Evolutionary conservation across 2,329 filamentous ascomycete genomes (phyloP), one percentile per base, ranked within the genome.

Genomic region (Penicillium nordicum): DNA sequence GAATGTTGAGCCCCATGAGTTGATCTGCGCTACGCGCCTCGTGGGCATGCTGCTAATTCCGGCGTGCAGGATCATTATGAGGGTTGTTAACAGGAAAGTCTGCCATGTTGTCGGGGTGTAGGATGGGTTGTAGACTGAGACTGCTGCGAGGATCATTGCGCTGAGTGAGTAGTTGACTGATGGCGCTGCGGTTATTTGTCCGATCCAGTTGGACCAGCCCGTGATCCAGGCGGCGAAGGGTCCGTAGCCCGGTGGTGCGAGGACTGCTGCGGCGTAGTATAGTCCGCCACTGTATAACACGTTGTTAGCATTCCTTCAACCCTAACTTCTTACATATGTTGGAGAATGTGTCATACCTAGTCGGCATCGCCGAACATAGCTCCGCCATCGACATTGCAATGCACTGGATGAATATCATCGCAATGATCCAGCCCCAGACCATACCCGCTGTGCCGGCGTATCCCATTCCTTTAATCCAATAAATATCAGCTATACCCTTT

Each of bases 351-450:
- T 29, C 53, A 16, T 68, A 80, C 70, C 81, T 84, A 2, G 87
- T 89, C 4, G 87, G 87, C 87, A 90, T 89, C 43, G 84, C 85
- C 3, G 84, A 87, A 65, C 87, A 89, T 18, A 90, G 76, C 72
- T 90, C 88, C 1, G 88, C 88, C 83, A 86, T 86, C 21, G 81
- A 82, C 73, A 84, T 80, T 9, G 88, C 87, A 54, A 90, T 83
- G 70, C 83, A 85, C 67, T 89, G 83, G 38, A 90, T 88, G 40
- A 89, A 89, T 5, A 86, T 63, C 82, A 89, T 88, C 47, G 86
- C 86, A 44, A 90, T 78, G 29, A 90, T 74, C 88, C 88, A 91
- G 5, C 88, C 88, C 88, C 88, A 90, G 2, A 85, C 86, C 85
- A 89, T 88, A 25, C 85, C 85, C 57, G 78, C 81, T 0, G 80